Conservation (phyloP, 257 asterid species). For the Prunella vulgaris region DNA sequence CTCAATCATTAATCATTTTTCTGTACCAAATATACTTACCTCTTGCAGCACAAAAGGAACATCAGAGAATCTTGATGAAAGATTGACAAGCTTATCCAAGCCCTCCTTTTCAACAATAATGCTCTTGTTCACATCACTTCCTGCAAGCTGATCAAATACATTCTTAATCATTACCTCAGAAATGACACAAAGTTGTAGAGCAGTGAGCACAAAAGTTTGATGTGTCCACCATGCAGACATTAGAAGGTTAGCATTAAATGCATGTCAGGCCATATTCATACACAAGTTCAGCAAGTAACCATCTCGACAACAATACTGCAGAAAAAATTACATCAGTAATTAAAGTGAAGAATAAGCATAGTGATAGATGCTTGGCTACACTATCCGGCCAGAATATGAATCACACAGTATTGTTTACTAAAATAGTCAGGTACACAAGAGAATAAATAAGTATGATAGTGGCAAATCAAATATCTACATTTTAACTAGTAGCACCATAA, state of each 20-base stretch:
- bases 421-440: neutral
- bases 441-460: neutral
- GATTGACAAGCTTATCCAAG: conserved; percentile 64
- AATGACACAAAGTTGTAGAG: conserved; percentile 3
- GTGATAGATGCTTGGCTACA: neutral
- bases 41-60: conserved; percentile 81
- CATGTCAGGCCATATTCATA: neutral
- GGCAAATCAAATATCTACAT: neutral
- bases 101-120: conserved; percentile 77
- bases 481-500: neutral
- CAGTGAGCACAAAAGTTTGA: neutral
- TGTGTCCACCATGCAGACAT: neutral
- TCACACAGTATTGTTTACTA: neutral
- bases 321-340: conserved; percentile 7
- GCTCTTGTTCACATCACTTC: conserved; percentile 82
- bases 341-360: neutral
- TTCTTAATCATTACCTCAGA: conserved; percentile 7
- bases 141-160: conserved; percentile 69
- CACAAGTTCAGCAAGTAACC: neutral
- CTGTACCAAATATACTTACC: conserved; percentile 35
- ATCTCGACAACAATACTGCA: neutral
- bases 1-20: neutral
- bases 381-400: neutral
- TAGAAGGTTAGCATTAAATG: neutral
- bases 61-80: conserved; percentile 65